A percentile compares a stretch with the other conserved stretches of the same genome.
Conservation (phyloP, 306 rosid genomes). For the Trichosanthes cucumerina region DNA sequence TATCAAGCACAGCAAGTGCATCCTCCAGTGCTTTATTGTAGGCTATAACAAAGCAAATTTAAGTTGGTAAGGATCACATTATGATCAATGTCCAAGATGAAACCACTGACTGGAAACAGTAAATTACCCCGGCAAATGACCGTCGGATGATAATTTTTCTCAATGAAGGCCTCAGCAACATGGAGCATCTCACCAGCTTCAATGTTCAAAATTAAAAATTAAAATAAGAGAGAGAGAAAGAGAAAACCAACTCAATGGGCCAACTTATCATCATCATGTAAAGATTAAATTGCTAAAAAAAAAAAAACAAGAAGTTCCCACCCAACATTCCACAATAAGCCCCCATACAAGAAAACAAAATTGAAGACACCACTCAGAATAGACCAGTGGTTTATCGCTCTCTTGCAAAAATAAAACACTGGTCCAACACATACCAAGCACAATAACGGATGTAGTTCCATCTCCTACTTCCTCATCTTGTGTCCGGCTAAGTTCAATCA, state of each 20-base stretch:
- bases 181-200: conserved; percentile 99
- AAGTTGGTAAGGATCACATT: neutral
- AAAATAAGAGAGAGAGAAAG: neutral
- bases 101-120: neutral
- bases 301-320: neutral
- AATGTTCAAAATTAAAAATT: neutral
- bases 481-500: conserved; percentile 94
- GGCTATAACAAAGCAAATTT: conserved; percentile 38
- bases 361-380: neutral
- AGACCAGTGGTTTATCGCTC: neutral
- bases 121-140: conserved; percentile 89
- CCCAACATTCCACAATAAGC: neutral
- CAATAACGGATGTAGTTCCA: conserved; percentile 94
- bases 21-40: conserved; percentile 94
- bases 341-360: neutral
- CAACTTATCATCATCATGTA: neutral
- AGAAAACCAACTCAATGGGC: neutral
- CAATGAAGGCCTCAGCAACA: conserved; percentile 92
- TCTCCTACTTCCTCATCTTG: conserved; percentile 99
- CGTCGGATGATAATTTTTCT: conserved; percentile 76
- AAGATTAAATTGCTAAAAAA: neutral
- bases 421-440: conserved; percentile 56
- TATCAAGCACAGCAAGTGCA: conserved; percentile 83
- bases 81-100: neutral
- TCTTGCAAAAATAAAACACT: neutral